These are phyloP conservation scores for Kodamaea jinghongensis DNA, from an alignment of 805 yeast genomes.

Conservation along the genomic window DNA sequence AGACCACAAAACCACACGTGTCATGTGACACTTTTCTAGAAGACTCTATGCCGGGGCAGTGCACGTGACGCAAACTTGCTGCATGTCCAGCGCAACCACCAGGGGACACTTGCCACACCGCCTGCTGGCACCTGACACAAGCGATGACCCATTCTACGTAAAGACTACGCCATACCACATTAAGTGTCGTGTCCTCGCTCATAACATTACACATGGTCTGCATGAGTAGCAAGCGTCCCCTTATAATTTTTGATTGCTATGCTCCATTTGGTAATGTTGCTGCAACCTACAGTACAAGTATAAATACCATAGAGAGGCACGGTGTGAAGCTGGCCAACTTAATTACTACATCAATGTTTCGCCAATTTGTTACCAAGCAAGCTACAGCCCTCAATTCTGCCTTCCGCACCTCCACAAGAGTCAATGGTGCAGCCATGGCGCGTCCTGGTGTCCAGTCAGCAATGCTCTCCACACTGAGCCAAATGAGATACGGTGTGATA, in stretches of 20 bases:
- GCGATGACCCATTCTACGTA: neutral
- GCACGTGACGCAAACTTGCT: no score
- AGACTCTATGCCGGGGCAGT: no score
- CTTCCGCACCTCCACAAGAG: slow-evolving; percentile 3
- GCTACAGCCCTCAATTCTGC: slow-evolving; percentile 4
- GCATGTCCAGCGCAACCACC: no score
- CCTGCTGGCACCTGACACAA: neutral
- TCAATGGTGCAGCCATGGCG: neutral
- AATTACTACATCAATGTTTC: slow-evolving; percentile 9
- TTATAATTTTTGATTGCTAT: slow-evolving; percentile 3
- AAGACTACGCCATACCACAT: neutral
- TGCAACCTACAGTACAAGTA: slow-evolving; percentile 1
- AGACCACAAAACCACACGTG: neutral
- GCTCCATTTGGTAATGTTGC: slow-evolving; percentile 6
- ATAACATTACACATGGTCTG: neutral
- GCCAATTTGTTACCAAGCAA: slow-evolving; percentile 11
- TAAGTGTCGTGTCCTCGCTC: neutral
- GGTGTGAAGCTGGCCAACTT: neutral
- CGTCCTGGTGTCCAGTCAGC: neutral
- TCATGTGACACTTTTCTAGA: no score
- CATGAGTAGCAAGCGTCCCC: neutral
- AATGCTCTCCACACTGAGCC: neutral
- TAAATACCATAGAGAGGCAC: neutral
- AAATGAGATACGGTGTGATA: slow-evolving; percentile 16
- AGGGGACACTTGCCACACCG: no score